These are phyloP conservation scores for Podospora sp. DNA, from an alignment of 495 filamentous ascomycete species.

Conservation along the genomic window DNA sequence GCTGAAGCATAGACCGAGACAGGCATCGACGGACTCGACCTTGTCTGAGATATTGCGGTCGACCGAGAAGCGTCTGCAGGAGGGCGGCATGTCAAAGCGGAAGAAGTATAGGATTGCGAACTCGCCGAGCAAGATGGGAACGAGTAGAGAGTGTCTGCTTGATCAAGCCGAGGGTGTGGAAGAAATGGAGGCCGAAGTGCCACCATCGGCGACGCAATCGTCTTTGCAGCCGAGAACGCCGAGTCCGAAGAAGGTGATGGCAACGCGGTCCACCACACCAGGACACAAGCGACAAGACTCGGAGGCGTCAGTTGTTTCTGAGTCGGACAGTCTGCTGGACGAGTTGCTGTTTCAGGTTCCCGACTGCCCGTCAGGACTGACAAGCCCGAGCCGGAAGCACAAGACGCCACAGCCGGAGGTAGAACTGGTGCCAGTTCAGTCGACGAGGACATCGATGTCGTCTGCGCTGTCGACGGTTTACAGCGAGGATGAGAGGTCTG, in stretches of 20 bases:
- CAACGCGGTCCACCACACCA: not conserved
- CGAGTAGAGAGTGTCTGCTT: constrained; percentile 13
- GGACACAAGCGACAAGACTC: constrained; percentile 35
- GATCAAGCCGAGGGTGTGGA: not conserved
- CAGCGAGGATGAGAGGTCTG: constrained; percentile 46
- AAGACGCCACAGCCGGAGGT: constrained; percentile 20
- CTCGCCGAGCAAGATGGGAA: constrained; percentile 11
- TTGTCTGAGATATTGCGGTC: constrained; percentile 46
- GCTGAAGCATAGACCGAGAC: constrained; percentile 25
- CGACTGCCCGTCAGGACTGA: constrained; percentile 21
- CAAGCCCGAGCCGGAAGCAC: constrained; percentile 30
- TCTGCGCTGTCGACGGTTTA: constrained; percentile 49
- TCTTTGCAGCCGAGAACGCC: constrained; percentile 25
- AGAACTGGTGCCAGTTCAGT: constrained; percentile 27
- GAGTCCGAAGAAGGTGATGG: constrained; percentile 22
- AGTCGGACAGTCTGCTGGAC: constrained; percentile 35
- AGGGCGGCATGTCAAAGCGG: constrained; percentile 25
- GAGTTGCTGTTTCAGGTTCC: constrained; percentile 24
- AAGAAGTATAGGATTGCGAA: not conserved
- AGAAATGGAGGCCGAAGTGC: not conserved
- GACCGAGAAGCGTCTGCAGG: constrained; percentile 46
- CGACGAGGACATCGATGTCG: constrained; percentile 39
- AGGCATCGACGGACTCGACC: constrained; percentile 43
- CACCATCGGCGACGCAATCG: not conserved
- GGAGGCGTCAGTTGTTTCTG: constrained; percentile 39